Base-by-base conservation (phyloP, 768 basidiomycete species). In the Tylopilus balloui region DNA sequence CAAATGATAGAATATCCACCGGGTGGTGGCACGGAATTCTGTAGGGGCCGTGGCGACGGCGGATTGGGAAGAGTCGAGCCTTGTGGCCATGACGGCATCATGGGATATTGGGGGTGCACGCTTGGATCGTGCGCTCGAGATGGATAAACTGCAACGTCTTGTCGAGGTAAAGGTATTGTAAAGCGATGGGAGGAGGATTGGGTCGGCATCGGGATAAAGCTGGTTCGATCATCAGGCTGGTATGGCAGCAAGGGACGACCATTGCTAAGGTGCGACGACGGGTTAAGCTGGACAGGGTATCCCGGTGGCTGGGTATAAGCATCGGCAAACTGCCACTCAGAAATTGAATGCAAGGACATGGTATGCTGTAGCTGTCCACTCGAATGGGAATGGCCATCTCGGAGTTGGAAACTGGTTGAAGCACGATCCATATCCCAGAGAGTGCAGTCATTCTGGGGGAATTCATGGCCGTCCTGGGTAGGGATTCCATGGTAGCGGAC, bases 251-350 rank as follows among this genome's bases (percentile, higher is more conserved):
- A 28, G 31, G 31, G 25, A 40, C 48, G 25, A 29, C 14, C 24
- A 8, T 13, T 37, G 23, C 17, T 37, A 31, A 40, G 24, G 15
- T 45, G 40, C 5, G 47, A 41, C n/a, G 21, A 42, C 2, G 34
- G 17, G 14, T 32, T 25, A 15, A 34, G 23, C 10, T 55, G 49
- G 27, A 37, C 31, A 6, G 42, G 28, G 17, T 50, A 36, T 13
- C 37, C 28, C 12, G 35, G 23, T 6, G 42, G 45, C 4, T 52
- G 60, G 15, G 19, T 12, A 15, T 40, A 20, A 34, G 43, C 17
- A 10, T 19, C n/a, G 46, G 46, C 2, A 35, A 47, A 45, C 15
- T 55, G 53, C 53, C 48, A 46, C n/a, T 50, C 47, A 19, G 45
- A 41, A 24, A 40, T 43, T 6, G 37, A 38, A 29, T 41, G 37